Evolutionary conservation across 352 stramenopile genomes (phyloP).

Genomic region (Vaucheria bursata): DNA sequence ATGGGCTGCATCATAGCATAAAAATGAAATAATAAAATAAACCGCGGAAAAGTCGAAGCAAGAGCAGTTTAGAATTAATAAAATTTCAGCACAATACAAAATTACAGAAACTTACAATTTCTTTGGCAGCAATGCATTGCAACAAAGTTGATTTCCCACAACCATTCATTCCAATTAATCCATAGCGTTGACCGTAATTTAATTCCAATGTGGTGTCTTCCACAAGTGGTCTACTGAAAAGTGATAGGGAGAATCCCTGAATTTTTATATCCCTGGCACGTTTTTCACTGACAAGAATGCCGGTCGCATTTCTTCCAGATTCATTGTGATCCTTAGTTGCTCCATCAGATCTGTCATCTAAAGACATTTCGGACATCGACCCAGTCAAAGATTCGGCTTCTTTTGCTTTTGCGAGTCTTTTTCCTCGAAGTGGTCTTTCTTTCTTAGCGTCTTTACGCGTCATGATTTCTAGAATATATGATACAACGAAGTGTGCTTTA

Average conservation of each 20-base stretch:
- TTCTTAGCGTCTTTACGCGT: conserved; percentile 9
- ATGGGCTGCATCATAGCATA: conserved; percentile 33
- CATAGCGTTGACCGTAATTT: conserved; percentile 93
- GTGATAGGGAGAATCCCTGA: conserved; percentile 85
- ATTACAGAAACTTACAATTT: conserved; percentile 20
- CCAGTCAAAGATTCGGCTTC: background rate
- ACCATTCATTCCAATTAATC: conserved; percentile 88
- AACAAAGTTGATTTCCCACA: conserved; percentile 94
- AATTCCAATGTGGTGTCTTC: conserved; percentile 89
- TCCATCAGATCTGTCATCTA: conserved; percentile 12
- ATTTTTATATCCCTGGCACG: conserved; percentile 92
- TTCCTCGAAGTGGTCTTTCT: conserved; percentile 4
- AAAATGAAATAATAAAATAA: background rate
- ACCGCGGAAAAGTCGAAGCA: background rate
- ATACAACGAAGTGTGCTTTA: too few relatives aligned
- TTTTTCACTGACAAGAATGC: conserved; percentile 37
- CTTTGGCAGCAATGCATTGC: conserved; percentile 83
- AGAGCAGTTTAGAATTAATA: background rate
- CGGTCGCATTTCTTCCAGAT: conserved; percentile 25
- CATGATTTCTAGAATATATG: background rate
- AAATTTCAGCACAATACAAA: background rate
- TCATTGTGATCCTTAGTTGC: conserved; percentile 11
- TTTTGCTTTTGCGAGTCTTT: conserved; percentile 8
- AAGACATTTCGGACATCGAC: background rate
- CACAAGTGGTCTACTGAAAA: conserved; percentile 75